These are phyloP conservation scores for Luffa acutangula DNA, from an alignment of 306 rosid species.

Conservation along the genomic window DNA sequence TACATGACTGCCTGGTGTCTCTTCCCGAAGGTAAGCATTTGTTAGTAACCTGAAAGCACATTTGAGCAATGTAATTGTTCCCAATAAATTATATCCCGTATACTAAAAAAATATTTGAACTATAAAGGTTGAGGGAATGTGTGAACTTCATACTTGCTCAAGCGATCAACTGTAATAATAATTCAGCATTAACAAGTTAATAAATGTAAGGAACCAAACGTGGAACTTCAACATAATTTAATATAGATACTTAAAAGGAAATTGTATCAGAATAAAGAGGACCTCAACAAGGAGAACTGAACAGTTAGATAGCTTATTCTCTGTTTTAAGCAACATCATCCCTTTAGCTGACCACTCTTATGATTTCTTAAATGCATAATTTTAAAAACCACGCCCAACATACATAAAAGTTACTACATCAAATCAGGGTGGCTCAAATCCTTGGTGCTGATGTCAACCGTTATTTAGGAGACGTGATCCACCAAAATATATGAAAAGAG, in stretches of 20 bases:
- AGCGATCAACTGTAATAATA: background rate
- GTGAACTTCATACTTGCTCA: background rate
- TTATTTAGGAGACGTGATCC: background rate
- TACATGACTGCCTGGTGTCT: constrained; percentile 93
- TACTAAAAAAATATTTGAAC: background rate
- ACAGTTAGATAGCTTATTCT: background rate
- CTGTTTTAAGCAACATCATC: background rate
- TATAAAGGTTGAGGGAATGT: background rate
- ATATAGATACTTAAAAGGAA: background rate
- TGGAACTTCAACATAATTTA: background rate
- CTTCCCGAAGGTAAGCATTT: constrained; percentile 93
- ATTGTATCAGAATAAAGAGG: background rate
- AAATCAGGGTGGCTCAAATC: background rate
- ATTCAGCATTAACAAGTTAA: background rate
- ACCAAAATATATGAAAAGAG: background rate
- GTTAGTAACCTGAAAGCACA: constrained; percentile 65
- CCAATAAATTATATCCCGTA: constrained; percentile 10
- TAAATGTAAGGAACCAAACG: background rate
- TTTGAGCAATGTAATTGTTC: constrained; percentile 9
- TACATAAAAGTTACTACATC: background rate
- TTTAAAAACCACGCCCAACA: background rate
- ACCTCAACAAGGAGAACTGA: background rate
- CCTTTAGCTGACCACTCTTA: background rate
- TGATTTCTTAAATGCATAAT: background rate
- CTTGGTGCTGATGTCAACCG: background rate